Percentiles rank a stretch among this genome's conserved stretches.
phyloP scores from a whole-genome alignment of 805 yeast species.

The Jamesozyma rosinii region DNA sequence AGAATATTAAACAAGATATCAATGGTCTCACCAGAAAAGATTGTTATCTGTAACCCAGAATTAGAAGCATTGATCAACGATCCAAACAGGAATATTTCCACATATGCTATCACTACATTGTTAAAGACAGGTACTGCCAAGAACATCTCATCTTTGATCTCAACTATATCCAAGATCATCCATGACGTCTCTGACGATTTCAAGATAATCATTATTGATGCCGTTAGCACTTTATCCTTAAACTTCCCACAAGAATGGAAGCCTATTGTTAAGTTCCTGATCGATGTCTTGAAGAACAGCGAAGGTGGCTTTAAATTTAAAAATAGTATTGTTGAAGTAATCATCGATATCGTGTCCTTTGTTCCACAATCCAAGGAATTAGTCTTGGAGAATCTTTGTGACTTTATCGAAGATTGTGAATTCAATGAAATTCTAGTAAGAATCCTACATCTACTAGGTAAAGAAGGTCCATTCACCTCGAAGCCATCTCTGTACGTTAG shows the following conservation, averaged over 20 bases:
- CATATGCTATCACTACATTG: slow-evolving; percentile 92
- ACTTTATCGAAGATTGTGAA: slow-evolving; percentile 97
- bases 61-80: slow-evolving; percentile 82
- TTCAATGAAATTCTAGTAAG: slow-evolving; percentile 90
- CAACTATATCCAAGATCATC: slow-evolving; percentile 80
- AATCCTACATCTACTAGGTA: slow-evolving; percentile 82
- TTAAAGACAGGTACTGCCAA: slow-evolving; percentile 90
- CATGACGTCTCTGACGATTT: slow-evolving; percentile 93
- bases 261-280: slow-evolving; percentile 69
- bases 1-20: slow-evolving; percentile 82
- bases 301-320: slow-evolving; percentile 86
- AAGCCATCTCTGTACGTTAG: slow-evolving; percentile 88
- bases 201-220: slow-evolving; percentile 88
- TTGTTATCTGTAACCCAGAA: slow-evolving; percentile 72
- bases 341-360: slow-evolving; percentile 81
- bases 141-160: slow-evolving; percentile 78
- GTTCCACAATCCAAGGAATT: slow-evolving; percentile 74
- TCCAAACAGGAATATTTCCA: slow-evolving; percentile 82
- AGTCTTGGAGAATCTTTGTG: slow-evolving; percentile 85
- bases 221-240: slow-evolving; percentile 81
- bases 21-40: slow-evolving; percentile 66
- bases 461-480: slow-evolving; percentile 81
- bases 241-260: slow-evolving; percentile 89
- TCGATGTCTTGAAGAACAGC: slow-evolving; percentile 68
- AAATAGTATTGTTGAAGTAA: slow-evolving; percentile 81